Conservation (phyloP, 2,329 filamentous ascomycete species). For the Phyllosticta capitalensis region DNA sequence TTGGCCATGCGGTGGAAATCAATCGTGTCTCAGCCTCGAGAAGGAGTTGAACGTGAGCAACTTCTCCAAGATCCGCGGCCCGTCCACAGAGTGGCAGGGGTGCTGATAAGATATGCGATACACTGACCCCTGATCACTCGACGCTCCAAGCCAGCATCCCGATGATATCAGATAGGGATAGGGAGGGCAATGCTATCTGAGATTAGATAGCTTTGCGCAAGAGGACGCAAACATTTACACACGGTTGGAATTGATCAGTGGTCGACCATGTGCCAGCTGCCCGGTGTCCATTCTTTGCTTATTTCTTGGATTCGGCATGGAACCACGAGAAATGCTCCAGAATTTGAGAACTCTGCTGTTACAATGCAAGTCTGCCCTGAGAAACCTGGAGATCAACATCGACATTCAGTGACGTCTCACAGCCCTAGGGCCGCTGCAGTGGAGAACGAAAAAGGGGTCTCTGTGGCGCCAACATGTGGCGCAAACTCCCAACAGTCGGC, state of each 20-base stretch:
- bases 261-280: too few relatives aligned
- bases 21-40: background rate
- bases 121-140: background rate
- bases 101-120: background rate
- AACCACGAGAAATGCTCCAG: too few relatives aligned
- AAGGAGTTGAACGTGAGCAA: background rate
- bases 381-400: too few relatives aligned
- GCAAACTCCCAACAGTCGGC: background rate
- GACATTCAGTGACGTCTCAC: background rate
- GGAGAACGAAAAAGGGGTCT: background rate
- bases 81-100: background rate
- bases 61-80: background rate
- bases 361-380: too few relatives aligned
- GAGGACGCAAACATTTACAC: too few relatives aligned
- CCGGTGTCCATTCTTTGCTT: too few relatives aligned
- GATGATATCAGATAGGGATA: background rate
- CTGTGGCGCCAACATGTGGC: background rate
- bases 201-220: background rate
- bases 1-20: background rate
- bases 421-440: background rate
- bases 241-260: too few relatives aligned
- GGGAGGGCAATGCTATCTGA: background rate
- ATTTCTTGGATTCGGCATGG: too few relatives aligned
- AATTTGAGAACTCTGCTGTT: too few relatives aligned
- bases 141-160: background rate